Conservation (phyloP, 441 rosid genomes). For the Mallotus japonicus region DNA sequence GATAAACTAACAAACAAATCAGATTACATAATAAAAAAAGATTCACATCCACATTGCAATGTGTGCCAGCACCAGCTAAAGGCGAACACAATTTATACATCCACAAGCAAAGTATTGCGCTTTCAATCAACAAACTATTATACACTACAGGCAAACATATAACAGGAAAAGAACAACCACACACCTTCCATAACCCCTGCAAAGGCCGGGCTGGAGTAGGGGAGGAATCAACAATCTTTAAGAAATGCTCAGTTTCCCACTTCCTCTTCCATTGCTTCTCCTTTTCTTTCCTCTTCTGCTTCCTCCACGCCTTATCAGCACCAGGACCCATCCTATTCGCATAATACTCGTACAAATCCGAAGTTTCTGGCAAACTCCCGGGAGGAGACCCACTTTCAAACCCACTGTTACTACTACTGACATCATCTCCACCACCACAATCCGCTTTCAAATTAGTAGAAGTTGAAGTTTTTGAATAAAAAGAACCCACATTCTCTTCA, state of each 20-base stretch:
- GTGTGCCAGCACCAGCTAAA: background rate
- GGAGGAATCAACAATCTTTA: conserved; percentile 65
- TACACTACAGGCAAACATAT: background rate
- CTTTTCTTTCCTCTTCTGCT: conserved; percentile 76
- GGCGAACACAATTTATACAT: background rate
- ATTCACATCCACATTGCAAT: background rate
- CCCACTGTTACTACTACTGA: conserved; percentile 10
- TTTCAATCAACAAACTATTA: background rate
- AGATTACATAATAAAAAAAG: background rate
- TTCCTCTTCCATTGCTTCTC: conserved; percentile 62
- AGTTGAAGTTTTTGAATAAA: conserved; percentile 38
- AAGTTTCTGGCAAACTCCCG: conserved; percentile 58
- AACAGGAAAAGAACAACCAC: conserved; percentile 3
- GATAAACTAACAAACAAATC: background rate
- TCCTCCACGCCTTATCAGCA: conserved; percentile 55
- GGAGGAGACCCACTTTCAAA: conserved; percentile 27
- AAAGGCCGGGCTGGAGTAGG: conserved; percentile 67
- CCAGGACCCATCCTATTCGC: conserved; percentile 77
- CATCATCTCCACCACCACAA: conserved; percentile 43
- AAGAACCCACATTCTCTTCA: conserved; percentile 53
- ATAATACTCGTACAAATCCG: conserved; percentile 72
- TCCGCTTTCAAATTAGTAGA: conserved; percentile 37
- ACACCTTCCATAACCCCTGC: conserved; percentile 96
- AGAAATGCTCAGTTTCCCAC: conserved; percentile 86
- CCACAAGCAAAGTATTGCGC: background rate